Evolutionary conservation across 2,329 filamentous ascomycete genomes (phyloP), one percentile per base, ranked within the genome.

Genomic region (Aspergillus bombycis): DNA sequence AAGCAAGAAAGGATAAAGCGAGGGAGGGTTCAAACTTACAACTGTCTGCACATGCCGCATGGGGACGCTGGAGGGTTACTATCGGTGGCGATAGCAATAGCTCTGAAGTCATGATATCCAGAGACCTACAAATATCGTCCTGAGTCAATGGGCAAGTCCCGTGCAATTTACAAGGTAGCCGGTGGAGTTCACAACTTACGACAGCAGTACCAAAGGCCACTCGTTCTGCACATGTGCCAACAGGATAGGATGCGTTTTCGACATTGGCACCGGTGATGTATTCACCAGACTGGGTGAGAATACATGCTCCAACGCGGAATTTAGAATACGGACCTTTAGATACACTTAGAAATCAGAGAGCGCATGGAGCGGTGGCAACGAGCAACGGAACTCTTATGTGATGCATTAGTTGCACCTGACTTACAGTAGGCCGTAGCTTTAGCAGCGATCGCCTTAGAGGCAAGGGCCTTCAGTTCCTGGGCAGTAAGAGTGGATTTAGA

Each of bases 41-140:
- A 96, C 77, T 97, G 94, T 71, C 94, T 85, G 78, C 94, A 98
- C 93, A 97, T 97, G 61, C 95, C 95, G 76, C 95, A 99, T 0
- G 95, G 95, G 66, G 89, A 82, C 4, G 80, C 81, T 4, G 89
- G 88, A 34, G 88, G 86, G 36, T 78, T 80, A 48, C 91, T 90
- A 75, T 97, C 91, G 7, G 94, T 96, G 8, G 91, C 86, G 4
- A 99, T 93, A 19, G 91, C 94, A 26, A 99, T 79, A 23, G 94
- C 94, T 73, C 88, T 89, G 80, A 96, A 92, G 45, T 81, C 74
- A 41, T 75, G 80, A 65, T 82, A 79, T n/a, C 78, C 82, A 28
- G 78, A 79, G 32, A 79, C 78, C 79, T 80, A 66, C 67, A 56
- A 8, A 36, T 36, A 23, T 28, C 23, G 19, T 50, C 46, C 21